Conservation (phyloP, 768 basidiomycete genomes). For the Floccularia luteovirens region DNA sequence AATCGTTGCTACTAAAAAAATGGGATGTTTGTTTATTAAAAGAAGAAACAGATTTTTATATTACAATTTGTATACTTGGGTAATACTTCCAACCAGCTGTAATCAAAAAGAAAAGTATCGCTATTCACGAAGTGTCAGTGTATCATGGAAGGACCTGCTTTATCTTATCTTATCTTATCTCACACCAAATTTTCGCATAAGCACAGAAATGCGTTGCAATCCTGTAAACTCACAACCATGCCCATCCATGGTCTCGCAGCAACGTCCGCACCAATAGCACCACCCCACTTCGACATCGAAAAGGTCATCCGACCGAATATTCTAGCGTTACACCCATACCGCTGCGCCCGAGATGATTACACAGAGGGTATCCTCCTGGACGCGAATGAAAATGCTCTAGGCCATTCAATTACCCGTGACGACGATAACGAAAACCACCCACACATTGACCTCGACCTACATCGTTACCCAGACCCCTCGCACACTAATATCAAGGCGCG, state of each 20-base stretch:
- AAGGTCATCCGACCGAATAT: conserved; percentile 90
- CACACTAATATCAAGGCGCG: conserved; percentile 72
- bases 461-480: conserved; percentile 93
- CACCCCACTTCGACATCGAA: conserved; percentile 82
- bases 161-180: neutral
- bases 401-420: conserved; percentile 63
- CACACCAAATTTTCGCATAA: neutral
- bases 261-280: conserved; percentile 35
- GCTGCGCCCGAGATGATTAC: conserved; percentile 96
- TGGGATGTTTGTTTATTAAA: no score
- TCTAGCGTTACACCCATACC: conserved; percentile 84
- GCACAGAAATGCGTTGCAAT: neutral
- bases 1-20: no score
- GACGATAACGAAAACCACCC: conserved; percentile 12
- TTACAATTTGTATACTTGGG: neutral
- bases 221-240: conserved; percentile 26
- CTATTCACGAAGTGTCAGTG: no score
- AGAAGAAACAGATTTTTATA: neutral
- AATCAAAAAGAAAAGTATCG: no score
- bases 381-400: conserved; percentile 95
- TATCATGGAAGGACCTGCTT: no score
- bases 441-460: conserved; percentile 46
- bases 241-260: conserved; percentile 55
- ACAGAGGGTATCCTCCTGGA: conserved; percentile 86
- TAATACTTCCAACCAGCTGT: no score